Conservation (phyloP, 768 basidiomycete genomes). For the Auricularia cornea region DNA sequence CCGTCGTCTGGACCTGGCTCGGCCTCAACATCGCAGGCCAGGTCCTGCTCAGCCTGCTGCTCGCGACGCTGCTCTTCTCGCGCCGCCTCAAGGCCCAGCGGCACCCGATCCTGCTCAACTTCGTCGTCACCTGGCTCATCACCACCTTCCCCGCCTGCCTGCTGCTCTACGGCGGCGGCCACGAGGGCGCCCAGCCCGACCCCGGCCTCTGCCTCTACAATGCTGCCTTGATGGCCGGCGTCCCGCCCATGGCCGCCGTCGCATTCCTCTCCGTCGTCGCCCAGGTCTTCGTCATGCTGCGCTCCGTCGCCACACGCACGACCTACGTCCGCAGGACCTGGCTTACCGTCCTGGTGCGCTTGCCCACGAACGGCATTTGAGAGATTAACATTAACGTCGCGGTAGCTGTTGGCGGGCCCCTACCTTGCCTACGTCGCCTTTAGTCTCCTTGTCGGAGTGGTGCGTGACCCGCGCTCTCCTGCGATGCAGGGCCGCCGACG, state of each 20-base stretch:
- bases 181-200: not conserved
- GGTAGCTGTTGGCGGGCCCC: not conserved
- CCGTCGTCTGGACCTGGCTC: slow-evolving; percentile 1
- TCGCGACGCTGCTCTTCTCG: not conserved
- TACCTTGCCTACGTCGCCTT: not conserved
- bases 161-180: not conserved
- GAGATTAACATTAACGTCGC: not conserved
- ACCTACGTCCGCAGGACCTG: not conserved
- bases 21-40: slow-evolving; percentile 1
- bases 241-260: not conserved
- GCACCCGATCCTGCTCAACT: not conserved
- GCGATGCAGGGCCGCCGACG: not conserved
- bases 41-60: not conserved
- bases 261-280: not conserved
- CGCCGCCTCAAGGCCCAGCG: not conserved
- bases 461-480: not conserved
- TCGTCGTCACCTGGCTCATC: not conserved
- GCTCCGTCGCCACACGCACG: not conserved
- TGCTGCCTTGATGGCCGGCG: not conserved
- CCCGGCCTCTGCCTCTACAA: not conserved
- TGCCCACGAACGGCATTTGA: not conserved
- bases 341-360: not conserved
- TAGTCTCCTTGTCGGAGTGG: not conserved
- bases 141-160: not conserved
- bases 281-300: not conserved